phyloP scores from a whole-genome alignment of 139 green algal species.

The Haematococcus sp. region DNA sequence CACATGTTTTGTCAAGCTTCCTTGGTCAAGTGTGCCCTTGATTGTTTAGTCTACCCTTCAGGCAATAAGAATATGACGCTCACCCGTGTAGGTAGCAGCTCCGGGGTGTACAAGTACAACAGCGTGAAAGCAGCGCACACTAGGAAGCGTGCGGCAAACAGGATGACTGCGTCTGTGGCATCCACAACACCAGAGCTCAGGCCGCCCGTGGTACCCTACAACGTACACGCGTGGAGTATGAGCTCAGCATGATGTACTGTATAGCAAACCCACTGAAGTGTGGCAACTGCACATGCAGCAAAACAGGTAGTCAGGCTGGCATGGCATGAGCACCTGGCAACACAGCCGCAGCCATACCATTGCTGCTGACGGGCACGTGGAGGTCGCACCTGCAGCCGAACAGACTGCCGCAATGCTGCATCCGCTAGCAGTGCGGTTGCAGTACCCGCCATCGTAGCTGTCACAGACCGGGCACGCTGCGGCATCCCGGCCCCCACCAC shows the following conservation, averaged over 20 bases:
- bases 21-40: no score
- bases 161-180: neutral
- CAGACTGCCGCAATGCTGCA: neutral
- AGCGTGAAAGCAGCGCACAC: neutral
- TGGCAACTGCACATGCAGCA: no score
- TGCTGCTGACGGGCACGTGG: no score
- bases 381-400: neutral
- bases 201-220: neutral
- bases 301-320: no score
- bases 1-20: neutral
- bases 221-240: neutral
- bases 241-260: neutral
- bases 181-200: neutral
- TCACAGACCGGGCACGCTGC: no score
- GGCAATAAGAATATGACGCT: no score
- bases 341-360: no score
- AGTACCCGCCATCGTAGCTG: no score
- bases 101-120: constrained; percentile 8
- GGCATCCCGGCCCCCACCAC: neutral
- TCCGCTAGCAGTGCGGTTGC: neutral
- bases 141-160: constrained; percentile 3
- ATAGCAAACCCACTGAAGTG: neutral
- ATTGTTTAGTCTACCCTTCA: no score
- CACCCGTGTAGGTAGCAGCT: neutral
- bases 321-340: no score